These are phyloP conservation scores for Lepidium sativum DNA, from an alignment of 345 rosid genomes.

Conservation along the genomic window DNA sequence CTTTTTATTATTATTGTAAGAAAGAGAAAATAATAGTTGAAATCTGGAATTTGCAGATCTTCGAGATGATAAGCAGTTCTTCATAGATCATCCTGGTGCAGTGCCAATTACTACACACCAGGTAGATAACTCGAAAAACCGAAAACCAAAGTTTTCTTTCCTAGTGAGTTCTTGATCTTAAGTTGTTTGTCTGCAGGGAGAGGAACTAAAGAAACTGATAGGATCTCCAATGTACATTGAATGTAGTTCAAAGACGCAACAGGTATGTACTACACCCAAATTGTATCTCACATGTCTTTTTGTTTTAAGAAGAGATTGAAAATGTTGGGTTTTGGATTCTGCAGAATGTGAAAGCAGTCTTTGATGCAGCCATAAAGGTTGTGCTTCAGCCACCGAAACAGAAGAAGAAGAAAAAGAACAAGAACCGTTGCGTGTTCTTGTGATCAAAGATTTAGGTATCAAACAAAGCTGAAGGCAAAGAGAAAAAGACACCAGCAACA, in stretches of 20 bases:
- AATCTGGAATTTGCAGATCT: conserved; percentile 45
- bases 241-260: conserved; percentile 93
- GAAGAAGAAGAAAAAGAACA: conserved; percentile 69
- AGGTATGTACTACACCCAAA: conserved; percentile 37
- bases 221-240: conserved; percentile 79
- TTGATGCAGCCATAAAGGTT: conserved; percentile 78
- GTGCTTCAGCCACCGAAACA: conserved; percentile 90
- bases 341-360: conserved; percentile 88
- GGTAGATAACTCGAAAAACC: conserved; percentile 27
- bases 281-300: not conserved
- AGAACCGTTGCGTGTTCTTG: conserved; percentile 26
- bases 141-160: not conserved
- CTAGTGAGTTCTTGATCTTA: not conserved
- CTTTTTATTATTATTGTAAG: not conserved
- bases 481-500: not conserved
- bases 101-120: conserved; percentile 56
- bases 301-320: not conserved
- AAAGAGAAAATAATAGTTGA: not conserved
- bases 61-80: conserved; percentile 64
- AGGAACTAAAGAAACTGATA: conserved; percentile 85
- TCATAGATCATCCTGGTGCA: conserved; percentile 67
- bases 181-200: conserved; percentile 49
- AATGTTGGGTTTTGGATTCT: not conserved
- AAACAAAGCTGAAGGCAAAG: conserved; percentile 2
- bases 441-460: conserved; percentile 25